phyloP scores from a whole-genome alignment of 768 basidiomycete genomes.

The Tricholoma terreum region DNA sequence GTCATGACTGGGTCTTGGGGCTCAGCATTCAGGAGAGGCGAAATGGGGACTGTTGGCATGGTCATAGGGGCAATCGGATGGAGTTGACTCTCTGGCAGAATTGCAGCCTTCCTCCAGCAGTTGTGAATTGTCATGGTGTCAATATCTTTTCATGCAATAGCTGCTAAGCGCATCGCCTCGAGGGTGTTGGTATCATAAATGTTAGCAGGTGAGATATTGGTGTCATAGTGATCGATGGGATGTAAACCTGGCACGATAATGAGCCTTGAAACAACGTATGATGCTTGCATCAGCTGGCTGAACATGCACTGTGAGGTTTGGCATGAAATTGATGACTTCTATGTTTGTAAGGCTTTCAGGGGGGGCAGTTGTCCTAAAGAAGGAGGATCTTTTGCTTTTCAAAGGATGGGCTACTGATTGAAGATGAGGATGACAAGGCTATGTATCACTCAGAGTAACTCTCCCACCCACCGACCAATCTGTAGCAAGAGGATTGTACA shows the following conservation, averaged over 20 bases:
- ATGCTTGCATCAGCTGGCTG: constrained; percentile 26
- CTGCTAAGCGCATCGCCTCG: too few relatives aligned
- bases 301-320: constrained; percentile 28
- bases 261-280: background rate
- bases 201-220: constrained; percentile 19
- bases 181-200: too few relatives aligned
- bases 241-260: background rate
- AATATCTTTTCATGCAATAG: too few relatives aligned
- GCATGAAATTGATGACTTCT: constrained; percentile 16
- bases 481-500: too few relatives aligned
- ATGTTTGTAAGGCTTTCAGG: constrained; percentile 10
- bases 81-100: too few relatives aligned
- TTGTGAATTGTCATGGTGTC: too few relatives aligned
- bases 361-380: constrained; percentile 11
- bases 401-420: background rate
- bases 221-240: constrained; percentile 29
- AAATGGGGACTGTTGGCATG: too few relatives aligned
- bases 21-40: background rate
- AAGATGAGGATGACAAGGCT: background rate
- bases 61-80: too few relatives aligned
- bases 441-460: background rate
- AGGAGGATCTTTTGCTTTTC: constrained; percentile 14
- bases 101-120: too few relatives aligned
- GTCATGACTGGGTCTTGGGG: too few relatives aligned
- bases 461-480: too few relatives aligned